Conservation (phyloP, 768 basidiomycete genomes). For the Panellus pusillus region DNA sequence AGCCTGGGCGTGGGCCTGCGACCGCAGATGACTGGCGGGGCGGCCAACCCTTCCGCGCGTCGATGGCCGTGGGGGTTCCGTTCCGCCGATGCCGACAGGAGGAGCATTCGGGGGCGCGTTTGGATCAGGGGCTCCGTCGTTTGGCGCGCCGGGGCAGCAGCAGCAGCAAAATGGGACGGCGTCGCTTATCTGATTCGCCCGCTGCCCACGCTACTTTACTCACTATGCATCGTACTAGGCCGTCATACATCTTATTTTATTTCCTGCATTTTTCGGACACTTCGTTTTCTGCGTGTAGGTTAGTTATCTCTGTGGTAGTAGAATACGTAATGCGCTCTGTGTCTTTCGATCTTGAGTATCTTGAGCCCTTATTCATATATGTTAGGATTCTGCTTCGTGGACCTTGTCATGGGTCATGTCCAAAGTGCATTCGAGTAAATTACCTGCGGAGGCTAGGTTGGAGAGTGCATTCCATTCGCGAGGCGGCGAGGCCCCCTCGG, state of each 20-base stretch:
- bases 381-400: no score
- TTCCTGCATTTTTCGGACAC: slow-evolving; percentile 20
- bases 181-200: slow-evolving; percentile 47
- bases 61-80: slow-evolving; percentile 40
- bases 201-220: neutral
- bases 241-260: slow-evolving; percentile 10
- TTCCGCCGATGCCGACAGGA: neutral
- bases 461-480: neutral
- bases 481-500: no score
- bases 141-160: slow-evolving; percentile 28
- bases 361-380: no score
- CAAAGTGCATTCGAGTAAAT: neutral
- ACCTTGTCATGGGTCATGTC: neutral
- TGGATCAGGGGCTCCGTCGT: slow-evolving; percentile 18
- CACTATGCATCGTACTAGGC: neutral
- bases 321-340: no score
- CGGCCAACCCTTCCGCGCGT: slow-evolving; percentile 65
- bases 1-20: slow-evolving; percentile 52
- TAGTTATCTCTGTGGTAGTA: neutral
- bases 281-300: slow-evolving; percentile 9
- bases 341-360: no score
- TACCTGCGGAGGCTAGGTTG: neutral
- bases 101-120: slow-evolving; percentile 9
- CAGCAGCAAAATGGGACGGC: slow-evolving; percentile 40
- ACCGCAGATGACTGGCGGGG: slow-evolving; percentile 62